phyloP scores from a whole-genome alignment of 305 asterid species.

The Plantago coronopus region DNA sequence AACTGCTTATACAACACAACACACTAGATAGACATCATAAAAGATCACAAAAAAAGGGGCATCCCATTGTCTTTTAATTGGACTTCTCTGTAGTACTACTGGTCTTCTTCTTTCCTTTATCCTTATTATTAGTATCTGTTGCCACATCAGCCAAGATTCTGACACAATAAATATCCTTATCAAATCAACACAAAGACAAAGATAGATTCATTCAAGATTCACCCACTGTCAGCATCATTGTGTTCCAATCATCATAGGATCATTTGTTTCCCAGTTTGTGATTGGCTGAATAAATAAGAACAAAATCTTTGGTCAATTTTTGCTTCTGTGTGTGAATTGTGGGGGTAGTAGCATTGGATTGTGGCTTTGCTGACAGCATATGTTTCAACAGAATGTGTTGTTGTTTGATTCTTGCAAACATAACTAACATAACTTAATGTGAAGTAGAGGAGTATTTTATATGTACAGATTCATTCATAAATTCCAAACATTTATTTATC shows the following conservation, averaged over 20 bases:
- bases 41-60: slow-evolving; percentile 11
- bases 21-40: too few species aligned
- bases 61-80: slow-evolving; percentile 19
- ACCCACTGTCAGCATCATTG: slow-evolving; percentile 19
- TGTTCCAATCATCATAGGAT: slow-evolving; percentile 24
- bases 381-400: slow-evolving; percentile 10
- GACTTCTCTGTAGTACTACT: slow-evolving; percentile 20
- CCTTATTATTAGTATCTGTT: slow-evolving; percentile 3
- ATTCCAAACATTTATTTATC: slow-evolving; percentile 4
- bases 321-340: not conserved
- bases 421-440: too few species aligned
- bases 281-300: slow-evolving; percentile 10
- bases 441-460: too few species aligned
- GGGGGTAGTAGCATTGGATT: slow-evolving; percentile 12
- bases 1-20: too few species aligned
- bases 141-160: slow-evolving; percentile 28
- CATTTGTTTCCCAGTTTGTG: slow-evolving; percentile 3
- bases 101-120: slow-evolving; percentile 7
- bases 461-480: too few species aligned
- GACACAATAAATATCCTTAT: not conserved
- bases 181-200: too few species aligned
- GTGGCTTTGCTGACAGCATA: slow-evolving; percentile 18
- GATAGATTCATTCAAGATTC: too few species aligned
- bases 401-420: slow-evolving; percentile 14
- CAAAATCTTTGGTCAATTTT: slow-evolving; percentile 25